phyloP scores from a whole-genome alignment of 768 basidiomycete species.

The Vararia minispora region DNA sequence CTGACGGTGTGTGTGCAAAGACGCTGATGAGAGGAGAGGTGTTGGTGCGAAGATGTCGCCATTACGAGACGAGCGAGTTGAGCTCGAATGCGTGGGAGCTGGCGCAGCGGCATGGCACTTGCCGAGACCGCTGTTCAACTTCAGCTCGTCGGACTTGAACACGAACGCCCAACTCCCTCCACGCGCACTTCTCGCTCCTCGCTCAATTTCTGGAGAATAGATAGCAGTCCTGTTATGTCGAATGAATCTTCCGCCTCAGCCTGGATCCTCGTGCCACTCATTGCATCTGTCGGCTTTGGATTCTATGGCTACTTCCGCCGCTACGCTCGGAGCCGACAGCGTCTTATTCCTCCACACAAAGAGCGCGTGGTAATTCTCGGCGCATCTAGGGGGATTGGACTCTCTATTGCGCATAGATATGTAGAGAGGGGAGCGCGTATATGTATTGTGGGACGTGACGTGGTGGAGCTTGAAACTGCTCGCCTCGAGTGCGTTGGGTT shows the following conservation, averaged over 20 bases:
- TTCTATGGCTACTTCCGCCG: slow-evolving; percentile 5
- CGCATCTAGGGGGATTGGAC: slow-evolving; percentile 76
- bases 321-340: slow-evolving; percentile 23
- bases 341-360: slow-evolving; percentile 26
- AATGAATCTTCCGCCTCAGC: no score
- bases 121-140: no score
- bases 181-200: no score
- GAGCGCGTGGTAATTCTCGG: slow-evolving; percentile 80
- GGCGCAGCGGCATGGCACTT: no score
- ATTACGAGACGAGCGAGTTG: no score
- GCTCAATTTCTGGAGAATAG: background rate
- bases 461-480: slow-evolving; percentile 43
- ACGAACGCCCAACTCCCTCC: no score
- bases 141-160: no score
- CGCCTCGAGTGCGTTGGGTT: slow-evolving; percentile 39
- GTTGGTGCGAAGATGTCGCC: no score
- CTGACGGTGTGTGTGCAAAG: no score
- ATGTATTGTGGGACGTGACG: slow-evolving; percentile 64
- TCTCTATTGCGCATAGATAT: slow-evolving; percentile 57
- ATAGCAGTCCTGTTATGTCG: background rate
- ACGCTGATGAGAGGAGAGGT: no score
- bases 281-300: slow-evolving; percentile 8
- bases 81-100: no score
- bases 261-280: no score
- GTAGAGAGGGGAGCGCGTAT: slow-evolving; percentile 63